A percentile compares a stretch with the other conserved stretches of the same genome.
Conservation (phyloP, 2,329 filamentous ascomycete genomes). For the Penicillium sp. region DNA sequence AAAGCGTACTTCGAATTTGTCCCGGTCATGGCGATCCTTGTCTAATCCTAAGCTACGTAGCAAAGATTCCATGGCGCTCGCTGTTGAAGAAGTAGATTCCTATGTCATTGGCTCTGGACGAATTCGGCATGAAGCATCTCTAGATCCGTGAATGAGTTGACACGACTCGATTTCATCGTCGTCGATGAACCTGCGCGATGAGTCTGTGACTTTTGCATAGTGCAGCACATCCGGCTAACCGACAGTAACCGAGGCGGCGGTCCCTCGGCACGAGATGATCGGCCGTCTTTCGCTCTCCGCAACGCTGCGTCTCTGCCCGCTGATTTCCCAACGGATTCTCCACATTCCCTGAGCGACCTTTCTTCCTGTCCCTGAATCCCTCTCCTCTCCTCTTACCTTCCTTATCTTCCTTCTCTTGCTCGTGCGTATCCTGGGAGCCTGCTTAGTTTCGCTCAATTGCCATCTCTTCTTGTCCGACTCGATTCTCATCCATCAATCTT, state of each 20-base stretch:
- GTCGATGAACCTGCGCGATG: no score
- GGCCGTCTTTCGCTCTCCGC: slow-evolving; percentile 10
- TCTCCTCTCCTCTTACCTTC: slow-evolving; percentile 1
- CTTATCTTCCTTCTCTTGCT: not conserved
- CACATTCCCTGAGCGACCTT: slow-evolving; percentile 7
- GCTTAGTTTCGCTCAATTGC: not conserved
- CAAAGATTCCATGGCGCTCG: no score
- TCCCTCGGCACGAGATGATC: slow-evolving; percentile 22
- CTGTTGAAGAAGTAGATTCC: no score
- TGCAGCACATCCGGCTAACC: slow-evolving; percentile 4
- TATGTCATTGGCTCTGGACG: no score
- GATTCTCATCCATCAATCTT: slow-evolving; percentile 19
- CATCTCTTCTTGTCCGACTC: slow-evolving; percentile 23
- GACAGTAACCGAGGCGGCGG: slow-evolving; percentile 19
- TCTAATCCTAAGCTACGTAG: no score
- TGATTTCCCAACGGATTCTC: slow-evolving; percentile 10
- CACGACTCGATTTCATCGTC: no score
- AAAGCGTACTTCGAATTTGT: no score
- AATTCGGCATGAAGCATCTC: no score
- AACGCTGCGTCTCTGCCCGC: slow-evolving; percentile 5
- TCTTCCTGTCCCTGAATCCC: slow-evolving; percentile 3
- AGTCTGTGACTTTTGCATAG: not conserved
- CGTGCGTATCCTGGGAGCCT: not conserved
- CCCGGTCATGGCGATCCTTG: no score
- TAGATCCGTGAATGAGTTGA: no score